A percentile compares a stretch with the other conserved stretches of the same genome.
Evolutionary conservation across 306 rosid species (phyloP).

Genomic region (Luffa acutangula): DNA sequence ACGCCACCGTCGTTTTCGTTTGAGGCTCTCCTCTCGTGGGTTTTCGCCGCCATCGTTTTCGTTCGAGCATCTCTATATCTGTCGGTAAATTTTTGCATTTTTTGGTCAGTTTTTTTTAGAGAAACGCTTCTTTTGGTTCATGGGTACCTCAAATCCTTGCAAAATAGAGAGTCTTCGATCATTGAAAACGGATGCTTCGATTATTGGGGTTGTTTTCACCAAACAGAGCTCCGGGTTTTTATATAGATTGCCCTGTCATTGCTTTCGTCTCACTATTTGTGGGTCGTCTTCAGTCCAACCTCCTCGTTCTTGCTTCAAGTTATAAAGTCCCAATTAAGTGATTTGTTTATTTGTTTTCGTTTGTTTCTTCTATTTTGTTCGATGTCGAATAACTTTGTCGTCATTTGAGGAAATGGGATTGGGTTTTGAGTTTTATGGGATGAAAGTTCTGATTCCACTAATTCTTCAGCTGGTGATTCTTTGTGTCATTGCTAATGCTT

Average conservation of each 20-base stretch:
- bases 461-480: slow-evolving; percentile 46
- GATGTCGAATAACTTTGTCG: slow-evolving; percentile 2
- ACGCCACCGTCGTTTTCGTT: no score
- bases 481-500: slow-evolving; percentile 33
- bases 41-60: no score
- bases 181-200: slow-evolving; percentile 9
- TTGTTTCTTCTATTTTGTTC: neutral
- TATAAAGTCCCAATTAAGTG: slow-evolving; percentile 20
- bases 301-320: slow-evolving; percentile 58
- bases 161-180: slow-evolving; percentile 25
- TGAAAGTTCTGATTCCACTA: slow-evolving; percentile 45
- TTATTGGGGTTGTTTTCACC: slow-evolving; percentile 36
- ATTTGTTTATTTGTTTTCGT: slow-evolving; percentile 21
- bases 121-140: slow-evolving; percentile 22
- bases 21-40: no score
- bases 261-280: slow-evolving; percentile 17
- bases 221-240: slow-evolving; percentile 16
- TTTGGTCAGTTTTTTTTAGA: slow-evolving; percentile 21
- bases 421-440: slow-evolving; percentile 38
- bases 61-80: no score
- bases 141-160: slow-evolving; percentile 33
- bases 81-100: no score
- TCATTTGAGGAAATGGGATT: slow-evolving; percentile 19
- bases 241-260: neutral
- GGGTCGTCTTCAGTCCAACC: slow-evolving; percentile 17